phyloP scores from a whole-genome alignment of 257 asterid genomes.

The Nicotiana sylvestris region DNA sequence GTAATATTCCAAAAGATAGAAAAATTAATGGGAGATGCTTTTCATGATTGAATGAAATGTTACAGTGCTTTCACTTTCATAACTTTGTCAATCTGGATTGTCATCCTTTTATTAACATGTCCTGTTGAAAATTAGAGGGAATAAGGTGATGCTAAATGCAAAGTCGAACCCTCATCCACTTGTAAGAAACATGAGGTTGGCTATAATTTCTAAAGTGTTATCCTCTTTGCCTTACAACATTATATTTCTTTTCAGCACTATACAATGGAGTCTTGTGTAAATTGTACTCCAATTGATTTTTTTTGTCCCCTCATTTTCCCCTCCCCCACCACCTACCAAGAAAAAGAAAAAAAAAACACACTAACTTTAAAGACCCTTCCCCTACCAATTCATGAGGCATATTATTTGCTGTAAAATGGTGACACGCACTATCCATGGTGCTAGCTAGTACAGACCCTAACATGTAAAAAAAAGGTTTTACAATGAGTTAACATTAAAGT shows the following conservation, averaged over 20 bases:
- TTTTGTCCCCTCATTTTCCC: neutral
- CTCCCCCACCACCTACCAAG: neutral
- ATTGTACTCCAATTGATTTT: neutral
- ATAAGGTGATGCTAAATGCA: slow-evolving; percentile 2
- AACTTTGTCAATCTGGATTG: neutral
- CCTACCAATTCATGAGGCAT: neutral
- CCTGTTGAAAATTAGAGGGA: neutral
- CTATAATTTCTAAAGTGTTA: neutral
- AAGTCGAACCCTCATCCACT: slow-evolving; percentile 6
- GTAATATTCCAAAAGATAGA: slow-evolving; percentile 14
- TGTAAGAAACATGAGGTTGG: slow-evolving; percentile 11
- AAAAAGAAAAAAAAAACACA: neutral
- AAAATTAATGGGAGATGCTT: slow-evolving; percentile 16
- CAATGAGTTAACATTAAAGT: neutral
- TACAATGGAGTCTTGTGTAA: neutral
- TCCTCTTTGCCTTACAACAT: neutral
- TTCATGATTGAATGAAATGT: slow-evolving; percentile 17
- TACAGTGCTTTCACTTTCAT: slow-evolving; percentile 3
- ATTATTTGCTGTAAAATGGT: slow-evolving; percentile 13
- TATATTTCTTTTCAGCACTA: neutral
- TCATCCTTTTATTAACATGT: slow-evolving; percentile 1
- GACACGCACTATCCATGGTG: slow-evolving; percentile 6
- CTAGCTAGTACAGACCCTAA: neutral
- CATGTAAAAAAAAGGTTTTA: neutral
- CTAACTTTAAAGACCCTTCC: neutral